Evolutionary conservation across 202 grass and related monocot genomes (phyloP).

Genomic region (Sporobolus alterniflorus): DNA sequence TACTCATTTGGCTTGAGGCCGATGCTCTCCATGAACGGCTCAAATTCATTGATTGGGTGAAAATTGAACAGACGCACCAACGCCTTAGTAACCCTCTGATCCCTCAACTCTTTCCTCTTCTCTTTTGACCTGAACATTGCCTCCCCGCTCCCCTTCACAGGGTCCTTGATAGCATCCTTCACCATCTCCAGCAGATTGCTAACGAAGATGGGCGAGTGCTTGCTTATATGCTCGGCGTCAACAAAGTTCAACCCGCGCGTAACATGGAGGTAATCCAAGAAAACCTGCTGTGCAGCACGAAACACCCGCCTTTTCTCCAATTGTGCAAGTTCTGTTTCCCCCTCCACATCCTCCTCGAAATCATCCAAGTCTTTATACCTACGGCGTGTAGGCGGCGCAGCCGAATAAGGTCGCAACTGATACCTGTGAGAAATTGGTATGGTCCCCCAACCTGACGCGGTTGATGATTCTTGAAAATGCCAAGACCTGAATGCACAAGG

Average conservation of each 20-base stretch:
- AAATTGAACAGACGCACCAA: conserved; percentile 49
- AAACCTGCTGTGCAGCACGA: conserved; percentile 27
- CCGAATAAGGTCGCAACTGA: conserved; percentile 24
- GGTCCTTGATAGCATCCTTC: conserved; percentile 41
- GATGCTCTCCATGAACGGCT: conserved; percentile 79
- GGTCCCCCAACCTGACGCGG: background rate
- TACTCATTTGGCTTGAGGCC: conserved; percentile 50
- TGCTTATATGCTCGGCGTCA: conserved; percentile 70
- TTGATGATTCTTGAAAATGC: background rate
- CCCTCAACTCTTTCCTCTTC: conserved; percentile 48
- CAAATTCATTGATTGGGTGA: conserved; percentile 79
- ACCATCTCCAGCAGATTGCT: conserved; percentile 55
- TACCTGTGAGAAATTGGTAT: background rate
- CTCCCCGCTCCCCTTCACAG: conserved; percentile 17
- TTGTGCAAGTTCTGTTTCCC: background rate
- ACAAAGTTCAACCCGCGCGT: conserved; percentile 47
- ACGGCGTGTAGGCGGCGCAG: background rate
- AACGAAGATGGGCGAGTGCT: conserved; percentile 46
- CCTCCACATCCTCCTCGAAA: background rate
- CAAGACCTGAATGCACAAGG: background rate
- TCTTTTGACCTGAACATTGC: conserved; percentile 10
- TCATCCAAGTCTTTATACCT: background rate
- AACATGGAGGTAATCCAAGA: conserved; percentile 70
- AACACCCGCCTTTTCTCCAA: conserved; percentile 8
- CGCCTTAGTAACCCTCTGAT: conserved; percentile 38